Evolutionary conservation across 2,329 filamentous ascomycete genomes (phyloP), one percentile per base, ranked within the genome.

Genomic region (Sarocladium strictum): DNA sequence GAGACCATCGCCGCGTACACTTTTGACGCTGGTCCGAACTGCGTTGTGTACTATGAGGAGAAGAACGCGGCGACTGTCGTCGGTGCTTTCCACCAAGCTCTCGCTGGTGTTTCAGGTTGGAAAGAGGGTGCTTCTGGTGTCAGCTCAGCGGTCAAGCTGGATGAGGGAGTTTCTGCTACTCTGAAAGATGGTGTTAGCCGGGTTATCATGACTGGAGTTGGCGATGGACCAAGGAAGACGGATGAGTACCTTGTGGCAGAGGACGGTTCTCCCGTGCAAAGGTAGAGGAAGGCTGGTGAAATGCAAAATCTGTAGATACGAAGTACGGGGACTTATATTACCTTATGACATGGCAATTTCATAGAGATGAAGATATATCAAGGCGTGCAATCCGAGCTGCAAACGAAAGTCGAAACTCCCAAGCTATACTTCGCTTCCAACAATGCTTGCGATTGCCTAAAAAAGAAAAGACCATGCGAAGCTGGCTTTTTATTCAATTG

Each of bases 21-120:
- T 0, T 99, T 97, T 65, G 94, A 99, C 67, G 94, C 94, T 0
- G 94, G 94, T 53, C 94, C 94, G 54, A 99, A 99, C 72, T 91
- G 91, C 38, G 95, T 99, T 52, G 84, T 99, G 52, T 99, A 99
- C 77, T 97, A 96, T 67, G 81, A 92, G 38, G 88, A 92, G 67
- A 79, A 92, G 76, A 82, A 96, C 62, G 80, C 85, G 58, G 78
- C 80, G 40, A 71, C 79, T 2, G 86, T 97, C 3, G 83, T 91
- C 0, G 92, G 91, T 9, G 81, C 85, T 1, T 88, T 99, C 72
- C 88, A 89, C 74, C 74, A 75, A 37, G 76, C 88, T 17, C 67
- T 93, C 23, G 76, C 72, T 1, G 70, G 76, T 26, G 78, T 86
- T n/a, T 78, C 81, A 9, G 90, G 89, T 37, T 97, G 84, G 90